Conservation (phyloP, 495 filamentous ascomycete genomes). For the Xylaria cubensis region DNA sequence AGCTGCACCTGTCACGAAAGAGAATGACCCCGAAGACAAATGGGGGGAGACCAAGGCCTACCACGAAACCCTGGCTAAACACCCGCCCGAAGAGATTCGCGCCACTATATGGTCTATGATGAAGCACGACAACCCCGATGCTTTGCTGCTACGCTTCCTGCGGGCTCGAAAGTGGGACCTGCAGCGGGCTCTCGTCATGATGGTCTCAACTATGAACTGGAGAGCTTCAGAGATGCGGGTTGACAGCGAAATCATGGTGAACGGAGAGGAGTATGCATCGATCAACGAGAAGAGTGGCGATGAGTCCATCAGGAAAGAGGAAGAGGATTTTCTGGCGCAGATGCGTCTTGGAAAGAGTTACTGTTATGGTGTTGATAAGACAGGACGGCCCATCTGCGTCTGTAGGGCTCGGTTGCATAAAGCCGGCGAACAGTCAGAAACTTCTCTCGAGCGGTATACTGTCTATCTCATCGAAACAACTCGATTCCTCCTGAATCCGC, state of each 20-base stretch:
- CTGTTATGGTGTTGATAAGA: slow-evolving; percentile 85
- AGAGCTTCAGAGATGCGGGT: slow-evolving; percentile 80
- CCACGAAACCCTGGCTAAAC: slow-evolving; percentile 74
- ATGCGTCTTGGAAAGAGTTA: slow-evolving; percentile 94
- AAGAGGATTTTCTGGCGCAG: slow-evolving; percentile 83
- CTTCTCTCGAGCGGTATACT: slow-evolving; percentile 83
- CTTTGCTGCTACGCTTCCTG: slow-evolving; percentile 84
- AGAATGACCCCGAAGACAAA: slow-evolving; percentile 80
- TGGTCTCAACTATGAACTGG: slow-evolving; percentile 95
- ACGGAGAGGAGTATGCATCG: slow-evolving; percentile 73
- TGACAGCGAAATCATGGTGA: slow-evolving; percentile 81
- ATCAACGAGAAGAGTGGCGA: slow-evolving; percentile 64
- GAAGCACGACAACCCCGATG: slow-evolving; percentile 94
- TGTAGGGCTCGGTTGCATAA: slow-evolving; percentile 83
- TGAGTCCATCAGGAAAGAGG: slow-evolving; percentile 66
- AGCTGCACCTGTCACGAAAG: slow-evolving; percentile 45
- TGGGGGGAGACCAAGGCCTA: slow-evolving; percentile 90
- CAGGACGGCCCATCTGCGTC: slow-evolving; percentile 85
- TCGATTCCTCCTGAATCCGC: slow-evolving; percentile 76
- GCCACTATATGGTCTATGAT: slow-evolving; percentile 92
- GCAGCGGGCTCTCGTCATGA: slow-evolving; percentile 90
- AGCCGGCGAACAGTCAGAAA: slow-evolving; percentile 80
- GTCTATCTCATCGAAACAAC: slow-evolving; percentile 95
- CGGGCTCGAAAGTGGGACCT: slow-evolving; percentile 96
- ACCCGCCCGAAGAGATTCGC: slow-evolving; percentile 79